These are phyloP conservation scores for Kazachstania psychrophila DNA, from an alignment of 805 yeast genomes.

Conservation along the genomic window DNA sequence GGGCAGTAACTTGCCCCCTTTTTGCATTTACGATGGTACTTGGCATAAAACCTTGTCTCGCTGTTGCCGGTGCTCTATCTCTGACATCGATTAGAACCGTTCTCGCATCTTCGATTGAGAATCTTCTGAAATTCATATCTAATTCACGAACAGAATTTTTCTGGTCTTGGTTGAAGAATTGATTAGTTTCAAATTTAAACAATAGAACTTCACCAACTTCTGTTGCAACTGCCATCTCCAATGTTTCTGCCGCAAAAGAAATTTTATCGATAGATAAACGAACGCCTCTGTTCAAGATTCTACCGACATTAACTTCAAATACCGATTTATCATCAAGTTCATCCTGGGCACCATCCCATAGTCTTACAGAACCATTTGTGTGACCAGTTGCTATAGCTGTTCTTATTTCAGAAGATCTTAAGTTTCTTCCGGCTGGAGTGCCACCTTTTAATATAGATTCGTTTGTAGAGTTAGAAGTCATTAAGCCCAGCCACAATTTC, in stretches of 20 bases:
- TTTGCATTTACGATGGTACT: constrained; percentile 36
- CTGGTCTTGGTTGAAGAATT: constrained; percentile 31
- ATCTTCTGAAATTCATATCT: constrained; percentile 22
- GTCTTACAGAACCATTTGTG: constrained; percentile 69
- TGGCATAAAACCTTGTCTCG: constrained; percentile 58
- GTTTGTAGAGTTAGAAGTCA: constrained; percentile 30
- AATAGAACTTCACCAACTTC: constrained; percentile 65
- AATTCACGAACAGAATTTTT: constrained; percentile 9
- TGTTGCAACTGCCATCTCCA: constrained; percentile 63
- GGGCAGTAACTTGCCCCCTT: constrained; percentile 45
- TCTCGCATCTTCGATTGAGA: constrained; percentile 13
- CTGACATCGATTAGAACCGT: constrained; percentile 38
- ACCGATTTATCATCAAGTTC: constrained; percentile 54
- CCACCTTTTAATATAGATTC: constrained; percentile 69
- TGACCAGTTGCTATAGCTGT: constrained; percentile 77
- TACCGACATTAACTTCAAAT: constrained; percentile 48
- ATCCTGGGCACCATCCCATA: constrained; percentile 76
- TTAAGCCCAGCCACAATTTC: constrained; percentile 72
- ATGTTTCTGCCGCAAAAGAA: constrained; percentile 70
- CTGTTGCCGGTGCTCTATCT: constrained; percentile 41
- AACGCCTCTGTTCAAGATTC: constrained; percentile 37
- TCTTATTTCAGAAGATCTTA: constrained; percentile 42
- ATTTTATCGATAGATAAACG: constrained; percentile 44
- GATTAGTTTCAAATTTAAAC: constrained; percentile 58
- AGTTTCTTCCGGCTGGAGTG: constrained; percentile 40